Base-by-base conservation (phyloP, 441 rosid genomes). In the Breynia disticha region DNA sequence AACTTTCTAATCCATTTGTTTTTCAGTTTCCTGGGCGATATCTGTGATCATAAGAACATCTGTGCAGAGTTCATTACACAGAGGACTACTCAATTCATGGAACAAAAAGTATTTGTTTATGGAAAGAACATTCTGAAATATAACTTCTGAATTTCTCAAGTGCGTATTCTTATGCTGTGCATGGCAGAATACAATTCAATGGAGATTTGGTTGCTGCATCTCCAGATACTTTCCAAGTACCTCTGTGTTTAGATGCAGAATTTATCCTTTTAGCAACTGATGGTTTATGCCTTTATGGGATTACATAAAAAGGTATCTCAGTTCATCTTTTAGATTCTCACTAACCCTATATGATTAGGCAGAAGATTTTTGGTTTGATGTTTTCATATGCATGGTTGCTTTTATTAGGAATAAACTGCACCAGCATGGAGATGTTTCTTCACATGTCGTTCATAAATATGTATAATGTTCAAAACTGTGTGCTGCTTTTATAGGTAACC, bases 241-340 rank as follows among this genome's bases (percentile, higher is more conserved):
- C 83, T 59, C 77, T 90, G 17, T 82, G 78, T 32, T 73, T 88
- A 15, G 98, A 85, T 72, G 79, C 80, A 55, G 98, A 87, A 52
- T 85, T 90, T 68, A 47, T 90, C 49, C 43, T 90, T 19, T 67
- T 90, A 64, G 98, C 95, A 65, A 80, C 96, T 60, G 98, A 90
- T 69, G 96, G 98, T 56, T 67, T 90, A 63, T 87, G 98, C n/a
- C n/a, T n/a, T n/a, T n/a, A n/a, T n/a, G n/a, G 98, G 98, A 90
- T 77, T 90, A 85, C 76, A 83, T 90, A 69, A 80, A 73, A 42
- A 81, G 90, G 98, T 90, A 6, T 37, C 41, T 37, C 11, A 11
- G 41, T 37, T 11, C 41, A 37, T 37, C 11, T 11, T 11, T 37
- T 37, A n/a, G 41, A 37, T 11, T 37, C 41, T n/a, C n/a, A n/a